phyloP scores from a whole-genome alignment of 345 rosid genomes.

The Eucalyptus viminalis region DNA sequence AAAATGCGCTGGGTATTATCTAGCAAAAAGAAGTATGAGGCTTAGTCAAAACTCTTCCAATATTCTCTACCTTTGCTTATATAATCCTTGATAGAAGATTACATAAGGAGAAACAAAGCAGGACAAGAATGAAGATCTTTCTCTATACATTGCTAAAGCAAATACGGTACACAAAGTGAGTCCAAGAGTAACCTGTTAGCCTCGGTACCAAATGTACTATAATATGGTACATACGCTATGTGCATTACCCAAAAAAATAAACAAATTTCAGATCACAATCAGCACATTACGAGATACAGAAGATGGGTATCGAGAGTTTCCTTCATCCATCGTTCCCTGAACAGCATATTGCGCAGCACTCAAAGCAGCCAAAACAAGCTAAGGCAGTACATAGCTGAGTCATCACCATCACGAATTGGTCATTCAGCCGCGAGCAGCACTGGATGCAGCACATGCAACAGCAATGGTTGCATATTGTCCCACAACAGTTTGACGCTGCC shows the following conservation, averaged over 20 bases:
- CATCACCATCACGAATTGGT: slow-evolving; percentile 43
- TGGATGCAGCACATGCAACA: slow-evolving; percentile 85
- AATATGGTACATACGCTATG: not conserved
- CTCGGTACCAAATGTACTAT: not conserved
- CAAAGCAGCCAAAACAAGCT: slow-evolving; percentile 71
- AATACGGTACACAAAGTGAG: not conserved
- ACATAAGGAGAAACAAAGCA: not conserved
- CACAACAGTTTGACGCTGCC: slow-evolving; percentile 77
- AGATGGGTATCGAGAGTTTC: not conserved
- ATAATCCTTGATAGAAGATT: not conserved
- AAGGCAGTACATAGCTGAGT: slow-evolving; percentile 56
- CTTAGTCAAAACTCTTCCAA: not conserved
- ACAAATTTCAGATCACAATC: not conserved
- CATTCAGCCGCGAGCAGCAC: slow-evolving; percentile 55
- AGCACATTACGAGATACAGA: not conserved
- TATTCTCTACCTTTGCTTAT: not conserved
- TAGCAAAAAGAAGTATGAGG: not conserved
- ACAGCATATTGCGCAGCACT: slow-evolving; percentile 78
- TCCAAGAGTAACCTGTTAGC: not conserved
- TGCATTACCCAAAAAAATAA: not conserved
- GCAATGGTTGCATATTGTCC: slow-evolving; percentile 33
- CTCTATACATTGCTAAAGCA: not conserved
- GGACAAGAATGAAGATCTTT: not conserved
- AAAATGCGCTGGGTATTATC: not conserved
- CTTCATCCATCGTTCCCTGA: slow-evolving; percentile 25